These are phyloP conservation scores for Zangia roseola DNA, from an alignment of 768 basidiomycete species.

Conservation along the genomic window DNA sequence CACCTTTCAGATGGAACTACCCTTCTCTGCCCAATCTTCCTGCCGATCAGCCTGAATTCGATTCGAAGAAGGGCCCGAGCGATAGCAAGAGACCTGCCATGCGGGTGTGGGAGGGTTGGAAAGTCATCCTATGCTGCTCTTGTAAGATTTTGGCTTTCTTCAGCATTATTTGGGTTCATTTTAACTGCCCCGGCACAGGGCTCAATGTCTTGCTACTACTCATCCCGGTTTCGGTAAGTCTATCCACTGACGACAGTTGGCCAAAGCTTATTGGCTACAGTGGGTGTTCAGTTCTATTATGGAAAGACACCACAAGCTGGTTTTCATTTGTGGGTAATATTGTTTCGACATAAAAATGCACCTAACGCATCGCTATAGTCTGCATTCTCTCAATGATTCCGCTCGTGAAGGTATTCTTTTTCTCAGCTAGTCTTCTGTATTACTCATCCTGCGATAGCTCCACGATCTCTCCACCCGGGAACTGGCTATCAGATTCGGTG, in stretches of 20 bases:
- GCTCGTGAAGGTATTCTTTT: slow-evolving; percentile 59
- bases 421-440: background rate
- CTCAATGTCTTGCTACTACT: slow-evolving; percentile 64
- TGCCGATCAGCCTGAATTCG: slow-evolving; percentile 1
- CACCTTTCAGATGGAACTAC: slow-evolving; percentile 32
- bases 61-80: background rate
- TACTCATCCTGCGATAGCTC: slow-evolving; percentile 41
- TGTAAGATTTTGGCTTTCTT: slow-evolving; percentile 39
- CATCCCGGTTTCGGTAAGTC: slow-evolving; percentile 66
- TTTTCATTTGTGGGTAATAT: slow-evolving; percentile 56
- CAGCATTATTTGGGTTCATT: background rate
- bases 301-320: slow-evolving; percentile 48
- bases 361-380: slow-evolving; percentile 37
- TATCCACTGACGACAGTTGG: background rate
- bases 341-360: background rate
- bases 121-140: slow-evolving; percentile 50
- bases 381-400: slow-evolving; percentile 73
- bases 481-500: slow-evolving; percentile 72
- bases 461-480: slow-evolving; percentile 78
- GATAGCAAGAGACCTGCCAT: slow-evolving; percentile 9
- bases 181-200: slow-evolving; percentile 43
- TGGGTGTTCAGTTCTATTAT: slow-evolving; percentile 54
- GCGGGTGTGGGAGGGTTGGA: slow-evolving; percentile 50
- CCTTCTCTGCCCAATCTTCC: slow-evolving; percentile 23
- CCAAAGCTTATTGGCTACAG: slow-evolving; percentile 32